A percentile compares a stretch with the other conserved stretches of the same genome.
Evolutionary conservation across 352 stramenopile genomes (phyloP).

Genomic region (Pythium rishiriense): DNA sequence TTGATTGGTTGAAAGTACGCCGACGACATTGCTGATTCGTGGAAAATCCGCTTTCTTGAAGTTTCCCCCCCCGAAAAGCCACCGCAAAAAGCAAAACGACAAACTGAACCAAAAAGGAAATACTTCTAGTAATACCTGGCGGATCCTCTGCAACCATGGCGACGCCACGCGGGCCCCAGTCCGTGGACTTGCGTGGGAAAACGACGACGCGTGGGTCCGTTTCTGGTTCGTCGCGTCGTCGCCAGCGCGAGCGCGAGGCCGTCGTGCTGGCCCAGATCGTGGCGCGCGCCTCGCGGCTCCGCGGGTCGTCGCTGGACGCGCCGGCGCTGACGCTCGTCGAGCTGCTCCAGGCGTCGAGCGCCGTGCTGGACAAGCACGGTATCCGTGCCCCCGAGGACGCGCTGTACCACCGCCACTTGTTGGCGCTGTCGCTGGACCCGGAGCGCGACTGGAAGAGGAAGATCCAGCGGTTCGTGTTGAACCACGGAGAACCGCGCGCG

Average conservation of each 20-base stretch:
- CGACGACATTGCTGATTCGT: not conserved
- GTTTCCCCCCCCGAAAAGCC: not conserved
- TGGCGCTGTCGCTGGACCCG: conserved; percentile 55
- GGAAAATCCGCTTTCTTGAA: not conserved
- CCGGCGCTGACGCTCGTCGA: conserved; percentile 55
- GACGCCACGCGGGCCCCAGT: not conserved
- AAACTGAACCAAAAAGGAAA: conserved; percentile 9
- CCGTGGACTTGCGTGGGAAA: too few relatives aligned
- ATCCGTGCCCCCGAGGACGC: conserved; percentile 48
- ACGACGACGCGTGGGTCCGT: not conserved
- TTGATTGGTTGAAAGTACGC: not conserved
- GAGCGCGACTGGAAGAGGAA: conserved; percentile 62
- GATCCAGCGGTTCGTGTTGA: conserved; percentile 38
- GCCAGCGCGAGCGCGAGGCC: conserved; percentile 20
- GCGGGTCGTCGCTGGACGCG: not conserved
- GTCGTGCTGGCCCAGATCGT: conserved; percentile 57
- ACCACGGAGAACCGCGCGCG: not conserved
- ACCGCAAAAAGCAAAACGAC: not conserved
- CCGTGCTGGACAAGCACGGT: conserved; percentile 50
- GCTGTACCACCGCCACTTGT: conserved; percentile 52
- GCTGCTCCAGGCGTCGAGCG: conserved; percentile 56
- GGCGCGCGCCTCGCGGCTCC: conserved; percentile 31
- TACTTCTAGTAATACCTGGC: too few relatives aligned
- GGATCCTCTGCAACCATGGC: not conserved
- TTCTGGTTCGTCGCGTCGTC: too few relatives aligned